phyloP scores from a whole-genome alignment of 768 basidiomycete genomes.

The Lepiota subincarnata region DNA sequence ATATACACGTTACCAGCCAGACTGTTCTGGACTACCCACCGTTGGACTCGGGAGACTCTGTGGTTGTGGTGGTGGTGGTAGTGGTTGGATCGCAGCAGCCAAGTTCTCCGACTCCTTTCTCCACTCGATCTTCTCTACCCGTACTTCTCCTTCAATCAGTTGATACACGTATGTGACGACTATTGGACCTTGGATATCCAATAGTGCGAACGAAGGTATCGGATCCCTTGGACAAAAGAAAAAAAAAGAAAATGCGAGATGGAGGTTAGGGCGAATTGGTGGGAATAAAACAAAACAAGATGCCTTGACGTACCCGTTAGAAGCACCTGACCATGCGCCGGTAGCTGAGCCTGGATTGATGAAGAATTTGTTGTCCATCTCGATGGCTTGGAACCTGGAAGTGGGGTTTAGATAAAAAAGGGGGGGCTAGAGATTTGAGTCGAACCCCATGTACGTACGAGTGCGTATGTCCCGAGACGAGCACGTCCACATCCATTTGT shows the following conservation, averaged over 20 bases:
- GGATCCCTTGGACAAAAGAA: conserved; percentile 55
- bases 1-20: conserved; percentile 3
- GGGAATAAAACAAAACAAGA: not conserved
- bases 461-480: conserved; percentile 92
- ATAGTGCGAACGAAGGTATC: conserved; percentile 91
- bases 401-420: not conserved
- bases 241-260: not conserved
- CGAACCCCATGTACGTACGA: conserved; percentile 55
- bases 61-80: conserved; percentile 37
- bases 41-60: conserved; percentile 45
- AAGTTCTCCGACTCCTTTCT: conserved; percentile 53
- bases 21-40: not conserved
- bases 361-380: conserved; percentile 89
- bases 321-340: conserved; percentile 86
- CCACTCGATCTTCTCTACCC: conserved; percentile 90
- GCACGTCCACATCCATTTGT: conserved; percentile 97
- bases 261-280: not conserved
- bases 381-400: conserved; percentile 86
- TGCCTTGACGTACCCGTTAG: conserved; percentile 48
- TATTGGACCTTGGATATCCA: conserved; percentile 97
- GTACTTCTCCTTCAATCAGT: conserved; percentile 87
- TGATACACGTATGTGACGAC: conserved; percentile 98
- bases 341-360: conserved; percentile 94
- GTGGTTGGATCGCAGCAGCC: conserved; percentile 30
- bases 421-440: not conserved